Base-by-base conservation (phyloP, 1,284 basidiomycete species). In the Moesziomyces globuligerus region DNA sequence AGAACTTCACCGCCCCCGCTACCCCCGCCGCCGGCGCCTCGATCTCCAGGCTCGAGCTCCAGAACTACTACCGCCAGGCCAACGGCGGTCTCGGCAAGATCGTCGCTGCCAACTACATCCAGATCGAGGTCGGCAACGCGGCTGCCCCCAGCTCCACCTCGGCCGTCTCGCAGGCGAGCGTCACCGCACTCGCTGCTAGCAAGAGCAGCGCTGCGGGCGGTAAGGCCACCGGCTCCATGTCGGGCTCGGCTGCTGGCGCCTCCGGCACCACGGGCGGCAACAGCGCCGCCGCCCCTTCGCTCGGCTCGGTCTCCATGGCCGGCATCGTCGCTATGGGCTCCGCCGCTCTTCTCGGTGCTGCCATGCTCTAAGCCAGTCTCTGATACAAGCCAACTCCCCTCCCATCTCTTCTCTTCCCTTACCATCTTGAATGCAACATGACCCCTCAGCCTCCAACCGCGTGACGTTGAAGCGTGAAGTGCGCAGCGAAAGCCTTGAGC, bases 61-160 rank as follows among this genome's bases (percentile, higher is more conserved):
- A 47, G 39, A 43, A 55, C 25, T 73, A 73, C 64, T 65, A 73
- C 62, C n/a, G 34, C 21, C 34, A 60, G 34, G 74, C 74, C 29
- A 65, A 65, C 49, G 68, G 72, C 25, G 70, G 67, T 26, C 58
- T 73, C 20, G 68, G 68, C 25, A 67, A 62, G 64, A 67, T 74
- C 24, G 74, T 75, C 39, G 74, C 74, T 41, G 66, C 69, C 36
- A 73, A 51, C 68, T 75, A 73, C 70, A 71, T 73, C 28, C 67
- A 73, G 68, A 65, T 75, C 46, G 58, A 66, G 52, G 66, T 68
- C 20, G 69, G 72, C 32, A 24, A 45, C 32, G 64, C 29, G 13
- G 45, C 48, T n/a, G 70, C 66, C 21, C 65, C 64, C 26, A 59
- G 55, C 58, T 52, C 56, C 45, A 73, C 70, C 23, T 18, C 51